These are phyloP conservation scores for Iris macrosiphon DNA, from an alignment of 106 monocot genomes.

Conservation along the genomic window DNA sequence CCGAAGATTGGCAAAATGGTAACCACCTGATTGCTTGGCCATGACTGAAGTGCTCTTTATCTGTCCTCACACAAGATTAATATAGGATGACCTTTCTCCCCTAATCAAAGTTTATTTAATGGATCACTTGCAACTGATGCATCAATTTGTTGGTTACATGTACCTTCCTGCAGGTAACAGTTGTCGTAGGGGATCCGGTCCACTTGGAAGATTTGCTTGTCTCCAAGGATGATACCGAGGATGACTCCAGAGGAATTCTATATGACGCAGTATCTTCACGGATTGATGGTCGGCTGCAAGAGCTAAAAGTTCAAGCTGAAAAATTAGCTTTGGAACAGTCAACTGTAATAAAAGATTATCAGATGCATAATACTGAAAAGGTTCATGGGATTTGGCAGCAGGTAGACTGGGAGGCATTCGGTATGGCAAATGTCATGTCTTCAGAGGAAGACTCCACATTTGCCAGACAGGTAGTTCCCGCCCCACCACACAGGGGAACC, in stretches of 20 bases:
- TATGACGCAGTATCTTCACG: slow-evolving; percentile 74
- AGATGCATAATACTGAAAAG: slow-evolving; percentile 3
- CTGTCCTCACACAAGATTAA: no score
- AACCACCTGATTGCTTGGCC: no score
- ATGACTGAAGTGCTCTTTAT: no score
- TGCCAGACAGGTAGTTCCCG: neutral
- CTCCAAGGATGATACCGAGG: slow-evolving; percentile 21
- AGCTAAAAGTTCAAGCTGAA: slow-evolving; percentile 66
- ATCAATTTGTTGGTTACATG: neutral
- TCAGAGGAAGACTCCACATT: slow-evolving; percentile 11
- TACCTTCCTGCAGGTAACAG: slow-evolving; percentile 51
- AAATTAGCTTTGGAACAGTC: slow-evolving; percentile 40
- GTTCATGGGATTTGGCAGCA: slow-evolving; percentile 54
- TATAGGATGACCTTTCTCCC: no score
- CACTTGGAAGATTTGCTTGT: slow-evolving; percentile 53
- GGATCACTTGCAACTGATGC: neutral
- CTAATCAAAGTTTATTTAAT: neutral
- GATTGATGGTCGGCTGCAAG: slow-evolving; percentile 44
- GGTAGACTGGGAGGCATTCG: slow-evolving; percentile 89
- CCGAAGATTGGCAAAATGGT: slow-evolving; percentile 80
- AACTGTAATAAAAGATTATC: slow-evolving; percentile 4
- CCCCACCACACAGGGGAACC: neutral
- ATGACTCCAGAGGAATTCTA: slow-evolving; percentile 39
- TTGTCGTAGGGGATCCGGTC: slow-evolving; percentile 81
- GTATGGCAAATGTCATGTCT: slow-evolving; percentile 35